phyloP scores from a whole-genome alignment of 306 rosid species.

The Vachellia pachyceras region DNA sequence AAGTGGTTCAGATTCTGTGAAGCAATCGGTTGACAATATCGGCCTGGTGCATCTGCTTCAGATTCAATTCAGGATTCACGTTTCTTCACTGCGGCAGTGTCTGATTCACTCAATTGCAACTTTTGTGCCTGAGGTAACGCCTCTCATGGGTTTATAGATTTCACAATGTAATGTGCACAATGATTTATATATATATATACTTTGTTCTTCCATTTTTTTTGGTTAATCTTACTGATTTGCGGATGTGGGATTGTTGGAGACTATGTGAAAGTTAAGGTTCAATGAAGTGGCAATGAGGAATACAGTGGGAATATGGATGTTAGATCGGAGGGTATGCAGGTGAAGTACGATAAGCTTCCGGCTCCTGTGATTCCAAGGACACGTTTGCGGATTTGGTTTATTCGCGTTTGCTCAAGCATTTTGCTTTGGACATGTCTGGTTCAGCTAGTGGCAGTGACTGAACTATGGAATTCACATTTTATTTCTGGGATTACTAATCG shows the following conservation, averaged over 20 bases:
- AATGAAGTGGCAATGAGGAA: conserved; percentile 87
- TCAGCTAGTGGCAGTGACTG: conserved; percentile 84
- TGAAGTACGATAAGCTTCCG: conserved; percentile 75
- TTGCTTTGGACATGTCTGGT: conserved; percentile 90
- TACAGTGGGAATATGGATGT: conserved; percentile 75
- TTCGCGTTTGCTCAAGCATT: conserved; percentile 82
- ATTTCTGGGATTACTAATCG: conserved; percentile 66
- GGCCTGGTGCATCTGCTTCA: conserved; percentile 14
- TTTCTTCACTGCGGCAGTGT: conserved; percentile 21
- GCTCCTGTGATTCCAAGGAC: conserved; percentile 68
- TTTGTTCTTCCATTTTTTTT: not conserved
- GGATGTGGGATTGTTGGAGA: conserved; percentile 34
- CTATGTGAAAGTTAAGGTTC: conserved; percentile 43
- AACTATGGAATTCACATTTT: conserved; percentile 81
- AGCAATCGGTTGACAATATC: conserved; percentile 16
- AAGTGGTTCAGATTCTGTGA: conserved; percentile 32
- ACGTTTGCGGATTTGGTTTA: conserved; percentile 89
- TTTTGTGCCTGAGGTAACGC: conserved; percentile 39
- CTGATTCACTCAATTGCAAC: conserved; percentile 24
- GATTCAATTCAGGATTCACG: conserved; percentile 43
- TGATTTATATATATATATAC: not conserved
- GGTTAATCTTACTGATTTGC: conserved; percentile 15
- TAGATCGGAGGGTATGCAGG: conserved; percentile 79
- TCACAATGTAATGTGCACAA: conserved; percentile 32
- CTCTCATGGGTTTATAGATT: conserved; percentile 24